A percentile compares a stretch with the other conserved stretches of the same genome.
These are phyloP conservation scores for Barbatosphaeria neglecta DNA, from an alignment of 495 filamentous ascomycete species.

Conservation along the genomic window DNA sequence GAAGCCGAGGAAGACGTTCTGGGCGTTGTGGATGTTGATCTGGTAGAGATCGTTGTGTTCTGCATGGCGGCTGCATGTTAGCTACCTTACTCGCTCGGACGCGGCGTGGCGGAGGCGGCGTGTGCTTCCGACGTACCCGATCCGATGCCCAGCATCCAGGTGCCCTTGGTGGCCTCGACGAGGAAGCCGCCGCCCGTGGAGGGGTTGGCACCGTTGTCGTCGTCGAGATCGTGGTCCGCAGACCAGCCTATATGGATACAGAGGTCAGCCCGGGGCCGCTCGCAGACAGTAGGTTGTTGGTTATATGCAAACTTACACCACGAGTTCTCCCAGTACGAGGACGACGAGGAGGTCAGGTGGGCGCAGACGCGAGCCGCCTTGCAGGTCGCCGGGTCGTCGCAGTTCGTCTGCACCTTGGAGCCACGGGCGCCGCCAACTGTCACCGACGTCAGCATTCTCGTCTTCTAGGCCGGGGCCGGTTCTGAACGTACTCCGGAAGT, in stretches of 20 bases:
- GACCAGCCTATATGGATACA: constrained; percentile 79
- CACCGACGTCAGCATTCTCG: neutral
- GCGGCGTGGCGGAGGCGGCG: no score
- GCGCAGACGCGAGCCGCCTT: constrained; percentile 51
- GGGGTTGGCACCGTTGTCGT: constrained; percentile 1
- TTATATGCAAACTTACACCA: constrained; percentile 62
- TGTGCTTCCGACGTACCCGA: no score
- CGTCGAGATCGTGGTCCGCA: constrained; percentile 68
- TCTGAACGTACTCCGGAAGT: constrained; percentile 30
- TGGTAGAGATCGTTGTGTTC: constrained; percentile 38
- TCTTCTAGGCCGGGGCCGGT: neutral
- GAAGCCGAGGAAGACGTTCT: constrained; percentile 33
- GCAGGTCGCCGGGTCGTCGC: constrained; percentile 24
- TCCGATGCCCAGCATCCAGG: constrained; percentile 11
- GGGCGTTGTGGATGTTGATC: constrained; percentile 35
- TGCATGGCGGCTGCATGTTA: neutral
- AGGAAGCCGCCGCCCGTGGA: constrained; percentile 7
- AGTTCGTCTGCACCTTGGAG: constrained; percentile 20
- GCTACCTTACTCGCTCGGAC: neutral
- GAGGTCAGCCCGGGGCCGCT: constrained; percentile 28
- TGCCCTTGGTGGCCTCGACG: constrained; percentile 7
- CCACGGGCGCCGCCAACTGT: constrained; percentile 41
- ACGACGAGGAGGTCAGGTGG: constrained; percentile 44
- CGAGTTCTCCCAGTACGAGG: constrained; percentile 48
- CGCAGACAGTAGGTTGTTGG: constrained; percentile 18